These are phyloP conservation scores for Annona cherimola DNA, from an alignment of 164 flowering plant species.

Conservation along the genomic window DNA sequence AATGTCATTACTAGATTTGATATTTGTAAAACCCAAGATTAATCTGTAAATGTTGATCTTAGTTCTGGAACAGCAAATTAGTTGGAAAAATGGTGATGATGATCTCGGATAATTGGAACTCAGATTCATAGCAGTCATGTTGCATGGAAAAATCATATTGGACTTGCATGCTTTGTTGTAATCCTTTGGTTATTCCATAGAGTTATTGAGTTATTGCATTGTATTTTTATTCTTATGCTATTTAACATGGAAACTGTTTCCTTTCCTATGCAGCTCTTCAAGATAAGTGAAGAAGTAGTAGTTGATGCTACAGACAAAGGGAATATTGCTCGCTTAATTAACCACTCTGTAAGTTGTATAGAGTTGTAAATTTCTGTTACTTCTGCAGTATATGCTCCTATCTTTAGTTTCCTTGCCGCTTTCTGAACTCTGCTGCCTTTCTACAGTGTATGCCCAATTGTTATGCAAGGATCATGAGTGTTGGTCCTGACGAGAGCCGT, in stretches of 20 bases:
- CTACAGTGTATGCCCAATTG: slow-evolving; percentile 94
- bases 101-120: too few species aligned
- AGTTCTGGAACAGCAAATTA: too few species aligned
- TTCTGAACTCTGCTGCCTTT: neutral
- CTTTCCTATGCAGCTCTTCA: slow-evolving; percentile 65
- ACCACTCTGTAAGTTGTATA: slow-evolving; percentile 70
- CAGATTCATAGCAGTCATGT: too few species aligned
- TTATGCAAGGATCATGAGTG: slow-evolving; percentile 92
- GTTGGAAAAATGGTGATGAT: too few species aligned
- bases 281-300: slow-evolving; percentile 91
- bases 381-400: neutral
- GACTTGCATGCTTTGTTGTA: too few species aligned
- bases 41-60: neutral
- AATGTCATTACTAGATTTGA: neutral
- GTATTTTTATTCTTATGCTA: neutral
- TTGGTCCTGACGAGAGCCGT: slow-evolving; percentile 64
- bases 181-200: too few species aligned
- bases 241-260: neutral
- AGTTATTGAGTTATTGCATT: too few species aligned
- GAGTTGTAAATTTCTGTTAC: neutral
- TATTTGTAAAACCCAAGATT: neutral
- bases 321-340: slow-evolving; percentile 89
- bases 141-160: too few species aligned
- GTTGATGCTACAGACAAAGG: slow-evolving; percentile 92
- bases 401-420: neutral